phyloP scores from a whole-genome alignment of 352 stramenopile species.

The Peronospora farinosa region DNA sequence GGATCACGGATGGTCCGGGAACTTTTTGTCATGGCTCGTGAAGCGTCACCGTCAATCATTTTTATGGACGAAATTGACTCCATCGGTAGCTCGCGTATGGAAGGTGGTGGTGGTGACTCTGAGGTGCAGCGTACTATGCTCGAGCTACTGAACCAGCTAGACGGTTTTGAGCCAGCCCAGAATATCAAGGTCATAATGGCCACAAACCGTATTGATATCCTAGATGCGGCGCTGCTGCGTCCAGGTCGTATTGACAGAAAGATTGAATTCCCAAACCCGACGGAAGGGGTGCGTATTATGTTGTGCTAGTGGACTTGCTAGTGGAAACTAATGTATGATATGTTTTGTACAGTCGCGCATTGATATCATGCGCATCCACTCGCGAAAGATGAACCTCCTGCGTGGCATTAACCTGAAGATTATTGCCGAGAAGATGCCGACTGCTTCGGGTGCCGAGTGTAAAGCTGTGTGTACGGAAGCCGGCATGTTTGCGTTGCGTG shows the following conservation, averaged over 20 bases:
- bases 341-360: conserved; percentile 70
- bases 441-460: conserved; percentile 95
- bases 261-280: conserved; percentile 99
- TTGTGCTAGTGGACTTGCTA: neutral
- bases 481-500: conserved; percentile 99
- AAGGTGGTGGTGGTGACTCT: conserved; percentile 92
- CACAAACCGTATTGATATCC: conserved; percentile 98
- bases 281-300: conserved; percentile 77
- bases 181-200: conserved; percentile 99
- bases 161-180: conserved; percentile 94
- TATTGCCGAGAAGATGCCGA: conserved; percentile 98
- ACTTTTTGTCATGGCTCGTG: conserved; percentile 98
- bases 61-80: conserved; percentile 99
- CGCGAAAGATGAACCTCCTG: conserved; percentile 98
- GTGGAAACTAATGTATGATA: conserved; percentile 11
- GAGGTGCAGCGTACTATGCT: conserved; percentile 99
- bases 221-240: conserved; percentile 94
- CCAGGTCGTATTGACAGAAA: conserved; percentile 98
- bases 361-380: conserved; percentile 98
- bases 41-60: conserved; percentile 98
- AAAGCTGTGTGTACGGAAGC: conserved; percentile 99
- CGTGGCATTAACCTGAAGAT: conserved; percentile 97
- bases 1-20: conserved; percentile 98
- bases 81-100: conserved; percentile 92
- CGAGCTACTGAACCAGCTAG: conserved; percentile 98